Conservation (phyloP, 352 stramenopile species). For the Phytophthora aleatoria region DNA sequence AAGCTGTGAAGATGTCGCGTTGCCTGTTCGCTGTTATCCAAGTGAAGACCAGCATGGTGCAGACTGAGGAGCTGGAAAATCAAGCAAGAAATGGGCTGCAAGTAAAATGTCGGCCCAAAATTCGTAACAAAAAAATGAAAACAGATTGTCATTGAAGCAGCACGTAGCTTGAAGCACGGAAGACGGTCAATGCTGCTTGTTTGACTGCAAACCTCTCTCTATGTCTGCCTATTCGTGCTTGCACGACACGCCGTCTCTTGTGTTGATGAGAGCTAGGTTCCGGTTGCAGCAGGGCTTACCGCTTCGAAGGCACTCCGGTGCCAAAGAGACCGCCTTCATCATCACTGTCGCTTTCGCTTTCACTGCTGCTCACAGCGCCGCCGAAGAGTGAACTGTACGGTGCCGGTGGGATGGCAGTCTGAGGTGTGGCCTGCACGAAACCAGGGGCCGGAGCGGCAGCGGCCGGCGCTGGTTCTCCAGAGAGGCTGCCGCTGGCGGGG, state of each 20-base stretch:
- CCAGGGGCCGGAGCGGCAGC: conserved; percentile 28
- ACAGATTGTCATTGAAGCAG: conserved; percentile 27
- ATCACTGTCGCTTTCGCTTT: conserved; percentile 75
- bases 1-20: conserved; percentile 28
- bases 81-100: conserved; percentile 20
- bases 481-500: conserved; percentile 31
- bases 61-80: conserved; percentile 22
- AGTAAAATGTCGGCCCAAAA: conserved; percentile 28
- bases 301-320: conserved; percentile 69
- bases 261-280: conserved; percentile 20
- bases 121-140: conserved; percentile 29
- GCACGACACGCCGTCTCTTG: conserved; percentile 10
- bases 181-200: conserved; percentile 27
- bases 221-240: conserved; percentile 27
- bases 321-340: conserved; percentile 81
- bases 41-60: conserved; percentile 18
- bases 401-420: conserved; percentile 26
- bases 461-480: conserved; percentile 23
- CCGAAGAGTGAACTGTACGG: conserved; percentile 72
- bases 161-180: conserved; percentile 15
- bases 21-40: conserved; percentile 15
- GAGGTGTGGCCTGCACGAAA: conserved; percentile 33
- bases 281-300: conserved; percentile 41
- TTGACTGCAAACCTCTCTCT: conserved; percentile 25
- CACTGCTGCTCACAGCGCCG: conserved; percentile 56